Conservation (phyloP, 805 yeast genomes). For the Hanseniaspora occidentalis region DNA sequence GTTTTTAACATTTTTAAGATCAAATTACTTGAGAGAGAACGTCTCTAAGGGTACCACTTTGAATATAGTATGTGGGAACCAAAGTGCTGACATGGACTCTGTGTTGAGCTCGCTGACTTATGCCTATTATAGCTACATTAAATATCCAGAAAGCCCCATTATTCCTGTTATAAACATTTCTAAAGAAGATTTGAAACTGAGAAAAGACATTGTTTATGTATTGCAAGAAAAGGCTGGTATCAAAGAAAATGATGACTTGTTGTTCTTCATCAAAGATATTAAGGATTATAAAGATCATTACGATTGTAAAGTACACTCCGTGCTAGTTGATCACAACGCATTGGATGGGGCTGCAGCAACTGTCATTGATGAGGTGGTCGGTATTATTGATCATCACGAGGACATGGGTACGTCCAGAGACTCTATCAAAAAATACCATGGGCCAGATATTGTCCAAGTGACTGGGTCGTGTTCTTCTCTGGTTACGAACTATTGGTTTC, state of each 20-base stretch:
- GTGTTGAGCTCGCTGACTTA: constrained; percentile 63
- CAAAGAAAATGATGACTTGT: constrained; percentile 20
- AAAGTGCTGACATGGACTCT: constrained; percentile 84
- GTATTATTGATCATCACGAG: constrained; percentile 80
- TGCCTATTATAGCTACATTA: constrained; percentile 41
- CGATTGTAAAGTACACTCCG: constrained; percentile 24
- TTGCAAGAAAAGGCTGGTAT: constrained; percentile 27
- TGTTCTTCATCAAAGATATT: constrained; percentile 63
- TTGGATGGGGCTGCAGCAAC: constrained; percentile 37
- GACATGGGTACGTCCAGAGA: constrained; percentile 43
- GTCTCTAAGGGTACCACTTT: constrained; percentile 7
- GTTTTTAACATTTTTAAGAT: neutral
- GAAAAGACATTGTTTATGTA: constrained; percentile 58
- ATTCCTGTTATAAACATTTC: constrained; percentile 74
- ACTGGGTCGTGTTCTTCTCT: constrained; percentile 75
- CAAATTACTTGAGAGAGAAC: neutral
- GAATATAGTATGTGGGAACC: constrained; percentile 43
- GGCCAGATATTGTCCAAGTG: constrained; percentile 48
- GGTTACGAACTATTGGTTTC: constrained; percentile 51
- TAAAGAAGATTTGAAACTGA: constrained; percentile 45
- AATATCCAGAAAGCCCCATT: constrained; percentile 23
- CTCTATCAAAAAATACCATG: constrained; percentile 19
- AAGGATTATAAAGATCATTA: constrained; percentile 8
- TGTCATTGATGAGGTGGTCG: constrained; percentile 29
- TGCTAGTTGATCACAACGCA: constrained; percentile 75